Base-by-base conservation (phyloP, 2,329 filamentous ascomycete genomes). In the Stemphylium beticola region DNA sequence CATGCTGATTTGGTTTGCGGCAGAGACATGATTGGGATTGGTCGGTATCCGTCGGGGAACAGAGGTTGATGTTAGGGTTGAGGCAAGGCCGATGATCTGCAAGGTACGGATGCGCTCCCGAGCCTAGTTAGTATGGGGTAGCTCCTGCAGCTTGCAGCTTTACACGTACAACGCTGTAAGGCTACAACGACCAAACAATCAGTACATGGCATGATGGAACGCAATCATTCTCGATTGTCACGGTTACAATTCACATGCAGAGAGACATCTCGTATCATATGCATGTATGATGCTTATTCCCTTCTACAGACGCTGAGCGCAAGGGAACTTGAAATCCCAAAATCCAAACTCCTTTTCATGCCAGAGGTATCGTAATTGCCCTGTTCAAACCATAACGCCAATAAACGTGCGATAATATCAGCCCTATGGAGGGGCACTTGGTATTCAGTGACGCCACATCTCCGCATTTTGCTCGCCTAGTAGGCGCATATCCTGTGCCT, bases 1-100 rank as follows among this genome's bases (percentile, higher is more conserved):
- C 80, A 82, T 37, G 69, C 55, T 20, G 71, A 60, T 39, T 63
- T 71, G 12, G 65, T 51, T 37, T 53, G 58, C 18, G 63, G 45
- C 8, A 50, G 20, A 39, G 69, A 58, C 71, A 75, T 75, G 37
- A 37, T 46, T 6, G 29, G 22, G 3, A 31, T 11, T 22, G 49
- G 12, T 53, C 7, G 32, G 37, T 37, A 24, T 32, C 37, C 15
- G 41, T 31, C 37, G 46, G 46, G 40, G 44, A 29, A 43, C 18
- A 20, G 53, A 41, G 41, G 48, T 41, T 20, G 34, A 43, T 20
- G 24, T 24, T 38, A 18, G 22, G 32, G 26, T 42, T 49, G 54
- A 48, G 38, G 55, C 46, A 37, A 20, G 51, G 33, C 44, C 41
- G 26, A 44, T 42, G 57, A 56, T 54, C 54, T 61, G 57, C 56